Evolutionary conservation across 78 protist genomes (phyloP).

Genomic region (slime mould (Dictyostelium discoideum)): DNA sequence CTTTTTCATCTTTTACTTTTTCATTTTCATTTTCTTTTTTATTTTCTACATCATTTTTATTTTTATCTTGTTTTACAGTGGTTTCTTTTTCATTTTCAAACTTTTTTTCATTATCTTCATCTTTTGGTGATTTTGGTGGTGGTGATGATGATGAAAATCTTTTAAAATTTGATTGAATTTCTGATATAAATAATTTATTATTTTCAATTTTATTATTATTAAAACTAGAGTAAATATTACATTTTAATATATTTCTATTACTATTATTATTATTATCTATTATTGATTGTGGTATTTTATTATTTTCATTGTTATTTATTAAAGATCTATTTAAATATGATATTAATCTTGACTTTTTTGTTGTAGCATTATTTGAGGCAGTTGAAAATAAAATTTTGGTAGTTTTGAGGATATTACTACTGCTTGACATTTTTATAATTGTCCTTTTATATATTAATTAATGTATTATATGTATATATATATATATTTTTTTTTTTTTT

Average conservation of each 20-base stretch:
- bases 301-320: background rate
- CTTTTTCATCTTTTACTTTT: background rate
- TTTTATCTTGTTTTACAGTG: background rate
- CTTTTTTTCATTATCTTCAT: background rate
- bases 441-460: background rate
- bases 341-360: background rate
- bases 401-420: background rate
- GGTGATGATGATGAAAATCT: background rate
- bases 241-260: background rate
- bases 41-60: background rate
- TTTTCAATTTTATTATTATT: background rate
- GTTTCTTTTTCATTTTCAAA: background rate
- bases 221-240: background rate
- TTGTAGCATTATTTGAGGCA: background rate
- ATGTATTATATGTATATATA: background rate
- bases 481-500: background rate
- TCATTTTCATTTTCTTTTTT: background rate
- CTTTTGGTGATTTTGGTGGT: background rate
- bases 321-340: background rate
- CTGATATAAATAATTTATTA: background rate
- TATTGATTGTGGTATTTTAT: background rate
- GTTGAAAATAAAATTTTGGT: background rate
- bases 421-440: background rate
- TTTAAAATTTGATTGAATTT: background rate
- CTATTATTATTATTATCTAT: background rate